A percentile compares a stretch with the other conserved stretches of the same genome.
These are phyloP conservation scores for Bipolaris gigantea DNA, from an alignment of 2,329 filamentous ascomycete genomes.

Conservation along the genomic window DNA sequence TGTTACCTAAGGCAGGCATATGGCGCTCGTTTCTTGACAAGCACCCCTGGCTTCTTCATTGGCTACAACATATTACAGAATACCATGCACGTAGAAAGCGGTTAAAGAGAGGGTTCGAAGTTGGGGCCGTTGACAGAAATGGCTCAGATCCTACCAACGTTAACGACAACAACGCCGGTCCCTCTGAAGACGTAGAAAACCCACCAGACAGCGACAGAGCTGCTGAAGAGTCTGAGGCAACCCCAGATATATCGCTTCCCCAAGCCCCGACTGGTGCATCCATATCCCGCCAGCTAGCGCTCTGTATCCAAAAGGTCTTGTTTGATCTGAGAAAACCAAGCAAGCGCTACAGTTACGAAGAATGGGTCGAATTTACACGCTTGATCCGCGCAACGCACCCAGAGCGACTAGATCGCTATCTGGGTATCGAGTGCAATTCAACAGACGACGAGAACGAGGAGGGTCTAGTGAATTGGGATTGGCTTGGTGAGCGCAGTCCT, in stretches of 20 bases:
- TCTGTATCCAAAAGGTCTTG: slow-evolving; percentile 69
- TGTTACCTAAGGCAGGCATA: slow-evolving; percentile 62
- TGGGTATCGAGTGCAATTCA: slow-evolving; percentile 7
- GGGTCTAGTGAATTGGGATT: slow-evolving; percentile 68
- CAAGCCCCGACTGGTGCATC: slow-evolving; percentile 49
- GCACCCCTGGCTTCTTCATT: slow-evolving; percentile 49
- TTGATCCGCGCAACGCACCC: slow-evolving; percentile 63
- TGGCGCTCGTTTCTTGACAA: slow-evolving; percentile 56
- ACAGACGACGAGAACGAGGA: slow-evolving; percentile 61
- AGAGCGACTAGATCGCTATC: slow-evolving; percentile 14
- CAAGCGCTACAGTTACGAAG: slow-evolving; percentile 74
- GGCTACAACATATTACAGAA: slow-evolving; percentile 41
- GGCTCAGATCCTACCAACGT: background rate
- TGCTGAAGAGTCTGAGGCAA: slow-evolving; percentile 17
- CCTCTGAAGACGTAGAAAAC: slow-evolving; percentile 8
- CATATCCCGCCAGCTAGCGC: slow-evolving; percentile 64
- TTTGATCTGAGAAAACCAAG: slow-evolving; percentile 62
- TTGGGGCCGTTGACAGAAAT: slow-evolving; percentile 40
- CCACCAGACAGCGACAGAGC: slow-evolving; percentile 12
- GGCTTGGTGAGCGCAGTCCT: slow-evolving; percentile 70
- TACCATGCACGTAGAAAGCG: slow-evolving; percentile 44
- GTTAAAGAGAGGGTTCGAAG: slow-evolving; percentile 52
- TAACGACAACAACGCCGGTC: slow-evolving; percentile 20
- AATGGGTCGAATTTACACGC: slow-evolving; percentile 83
- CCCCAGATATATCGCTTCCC: background rate